A percentile compares a stretch with the other conserved stretches of the same genome.
These are phyloP conservation scores for Ceratocystiopsis sp. DNA, from an alignment of 2,329 filamentous ascomycete genomes.

Conservation along the genomic window DNA sequence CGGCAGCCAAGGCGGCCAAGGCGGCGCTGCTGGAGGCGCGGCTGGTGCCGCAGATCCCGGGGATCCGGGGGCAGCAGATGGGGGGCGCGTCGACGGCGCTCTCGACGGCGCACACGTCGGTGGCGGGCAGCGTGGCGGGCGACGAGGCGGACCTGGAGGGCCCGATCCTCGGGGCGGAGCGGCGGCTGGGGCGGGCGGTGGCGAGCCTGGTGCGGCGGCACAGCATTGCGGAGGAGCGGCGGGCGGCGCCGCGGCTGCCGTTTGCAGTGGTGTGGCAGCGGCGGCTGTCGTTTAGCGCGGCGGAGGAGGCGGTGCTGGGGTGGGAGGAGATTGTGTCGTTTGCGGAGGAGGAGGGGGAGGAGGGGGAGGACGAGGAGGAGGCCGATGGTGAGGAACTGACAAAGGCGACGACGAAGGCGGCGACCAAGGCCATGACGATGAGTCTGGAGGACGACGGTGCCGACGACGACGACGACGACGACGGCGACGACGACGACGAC, in stretches of 20 bases:
- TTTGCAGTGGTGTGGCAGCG: constrained; percentile 38
- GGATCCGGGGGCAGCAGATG: constrained; percentile 25
- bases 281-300: constrained; percentile 57
- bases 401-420: constrained; percentile 9
- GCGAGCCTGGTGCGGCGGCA: constrained; percentile 44
- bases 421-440: no score
- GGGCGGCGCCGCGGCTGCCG: neutral
- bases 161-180: constrained; percentile 30
- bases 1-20: constrained; percentile 1
- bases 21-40: constrained; percentile 1
- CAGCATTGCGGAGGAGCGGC: constrained; percentile 27
- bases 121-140: constrained; percentile 39
- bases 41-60: constrained; percentile 21
- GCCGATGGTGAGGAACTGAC: constrained; percentile 1
- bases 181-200: constrained; percentile 18
- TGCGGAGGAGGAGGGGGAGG: constrained; percentile 3
- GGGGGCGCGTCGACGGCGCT: no score
- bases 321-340: constrained; percentile 42
- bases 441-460: constrained; percentile 6
- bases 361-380: neutral
- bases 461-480: constrained; percentile 8
- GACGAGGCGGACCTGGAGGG: constrained; percentile 43
- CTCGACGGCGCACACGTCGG: constrained; percentile 30
- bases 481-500: constrained; percentile 5
- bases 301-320: constrained; percentile 53